These are phyloP conservation scores for Ceratobasidium sp. DNA, from an alignment of 1,284 basidiomycete species.

Conservation along the genomic window DNA sequence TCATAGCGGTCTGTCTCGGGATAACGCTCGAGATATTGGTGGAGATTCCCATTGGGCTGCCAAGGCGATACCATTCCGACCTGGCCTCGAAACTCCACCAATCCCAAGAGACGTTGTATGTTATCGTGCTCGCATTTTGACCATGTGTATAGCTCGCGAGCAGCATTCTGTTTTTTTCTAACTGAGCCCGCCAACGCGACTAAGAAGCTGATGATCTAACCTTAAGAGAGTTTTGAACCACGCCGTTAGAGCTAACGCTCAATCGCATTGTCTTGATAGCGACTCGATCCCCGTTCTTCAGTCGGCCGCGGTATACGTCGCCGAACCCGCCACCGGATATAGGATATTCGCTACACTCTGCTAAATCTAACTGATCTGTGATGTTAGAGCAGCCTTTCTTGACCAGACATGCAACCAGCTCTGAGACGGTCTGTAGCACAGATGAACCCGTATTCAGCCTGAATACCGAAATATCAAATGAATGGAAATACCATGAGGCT, in stretches of 20 bases:
- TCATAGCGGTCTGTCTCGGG: background rate
- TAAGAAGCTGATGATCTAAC: background rate
- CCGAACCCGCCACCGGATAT: background rate
- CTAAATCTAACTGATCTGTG: background rate
- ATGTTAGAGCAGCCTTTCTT: background rate
- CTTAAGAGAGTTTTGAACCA: background rate
- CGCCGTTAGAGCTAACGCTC: background rate
- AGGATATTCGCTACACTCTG: background rate
- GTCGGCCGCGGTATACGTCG: background rate
- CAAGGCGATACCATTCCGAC: conserved; percentile 9
- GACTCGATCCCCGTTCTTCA: background rate
- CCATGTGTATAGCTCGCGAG: background rate
- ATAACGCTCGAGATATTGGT: background rate
- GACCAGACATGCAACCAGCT: too few species aligned
- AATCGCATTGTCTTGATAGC: conserved; percentile 5
- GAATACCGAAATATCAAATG: too few species aligned
- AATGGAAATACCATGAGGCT: too few species aligned
- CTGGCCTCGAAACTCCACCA: background rate
- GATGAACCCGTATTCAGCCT: too few species aligned
- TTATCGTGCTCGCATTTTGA: conserved; percentile 13
- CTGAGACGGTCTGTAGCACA: too few species aligned
- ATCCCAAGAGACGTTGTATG: background rate
- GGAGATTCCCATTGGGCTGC: background rate
- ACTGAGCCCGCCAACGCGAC: too few species aligned
- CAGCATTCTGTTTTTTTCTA: background rate